phyloP scores from a whole-genome alignment of 2,329 filamentous ascomycete species.

The Periconia sp. region DNA sequence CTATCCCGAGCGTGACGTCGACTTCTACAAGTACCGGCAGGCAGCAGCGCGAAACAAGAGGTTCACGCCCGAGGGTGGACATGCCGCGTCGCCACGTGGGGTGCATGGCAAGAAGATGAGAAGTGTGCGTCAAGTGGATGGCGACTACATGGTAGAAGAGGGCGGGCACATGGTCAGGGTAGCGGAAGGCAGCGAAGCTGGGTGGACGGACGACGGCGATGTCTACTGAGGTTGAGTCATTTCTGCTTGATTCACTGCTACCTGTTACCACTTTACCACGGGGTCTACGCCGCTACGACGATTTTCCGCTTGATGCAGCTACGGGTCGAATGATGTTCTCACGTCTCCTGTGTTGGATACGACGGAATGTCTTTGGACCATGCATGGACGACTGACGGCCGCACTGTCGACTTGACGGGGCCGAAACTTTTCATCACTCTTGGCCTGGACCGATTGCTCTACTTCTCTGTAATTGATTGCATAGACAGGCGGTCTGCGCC shows the following conservation, averaged over 20 bases:
- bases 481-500: slow-evolving; percentile 15
- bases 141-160: slow-evolving; percentile 47
- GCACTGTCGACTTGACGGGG: not conserved
- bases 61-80: slow-evolving; percentile 50
- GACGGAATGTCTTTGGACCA: slow-evolving; percentile 5
- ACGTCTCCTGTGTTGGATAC: slow-evolving; percentile 14
- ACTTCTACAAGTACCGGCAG: slow-evolving; percentile 78
- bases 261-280: no score
- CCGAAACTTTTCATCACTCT: no score
- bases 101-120: slow-evolving; percentile 45
- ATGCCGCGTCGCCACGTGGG: slow-evolving; percentile 38
- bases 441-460: slow-evolving; percentile 8
- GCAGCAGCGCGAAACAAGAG: slow-evolving; percentile 72
- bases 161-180: slow-evolving; percentile 52
- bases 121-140: slow-evolving; percentile 55
- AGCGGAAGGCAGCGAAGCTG: slow-evolving; percentile 58
- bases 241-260: slow-evolving; percentile 3
- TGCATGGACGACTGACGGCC: slow-evolving; percentile 6
- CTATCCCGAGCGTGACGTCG: slow-evolving; percentile 68
- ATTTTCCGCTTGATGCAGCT: slow-evolving; percentile 16
- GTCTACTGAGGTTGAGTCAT: slow-evolving; percentile 30
- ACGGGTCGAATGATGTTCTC: slow-evolving; percentile 17
- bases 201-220: slow-evolving; percentile 59
- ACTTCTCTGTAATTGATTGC: slow-evolving; percentile 27
- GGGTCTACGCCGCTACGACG: slow-evolving; percentile 15